phyloP scores from a whole-genome alignment of 176 grass and related monocot genomes.

The Rhynchospora tenuis region DNA sequence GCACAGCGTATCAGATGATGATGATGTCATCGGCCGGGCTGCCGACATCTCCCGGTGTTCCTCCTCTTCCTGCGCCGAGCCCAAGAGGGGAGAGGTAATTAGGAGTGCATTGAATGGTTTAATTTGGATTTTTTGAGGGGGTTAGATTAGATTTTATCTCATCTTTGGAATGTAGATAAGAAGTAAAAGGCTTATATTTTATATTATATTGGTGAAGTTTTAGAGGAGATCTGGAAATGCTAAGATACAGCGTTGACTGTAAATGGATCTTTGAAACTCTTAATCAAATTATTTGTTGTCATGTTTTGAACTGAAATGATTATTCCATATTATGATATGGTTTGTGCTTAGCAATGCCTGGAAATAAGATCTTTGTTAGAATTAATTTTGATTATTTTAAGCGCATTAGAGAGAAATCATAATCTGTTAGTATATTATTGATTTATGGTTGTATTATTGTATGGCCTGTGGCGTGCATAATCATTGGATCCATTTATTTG shows the following conservation, averaged over 20 bases:
- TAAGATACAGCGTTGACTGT: constrained; percentile 28
- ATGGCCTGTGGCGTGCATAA: neutral
- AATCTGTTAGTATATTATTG: neutral
- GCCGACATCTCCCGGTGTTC: constrained; percentile 70
- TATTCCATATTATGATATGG: neutral
- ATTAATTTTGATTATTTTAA: neutral
- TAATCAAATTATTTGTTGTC: constrained; percentile 22
- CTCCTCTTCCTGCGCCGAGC: constrained; percentile 53
- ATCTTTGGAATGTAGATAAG: constrained; percentile 25
- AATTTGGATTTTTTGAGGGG: constrained; percentile 12
- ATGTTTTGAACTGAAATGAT: constrained; percentile 8
- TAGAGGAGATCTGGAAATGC: constrained; percentile 16
- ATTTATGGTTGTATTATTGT: neutral
- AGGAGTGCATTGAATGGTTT: neutral
- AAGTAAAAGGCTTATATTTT: constrained; percentile 19
- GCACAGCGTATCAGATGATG: constrained; percentile 55
- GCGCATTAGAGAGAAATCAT: neutral
- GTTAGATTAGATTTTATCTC: constrained; percentile 14
- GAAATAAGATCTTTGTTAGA: neutral
- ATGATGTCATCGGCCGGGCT: constrained; percentile 25
- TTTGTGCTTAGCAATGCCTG: neutral
- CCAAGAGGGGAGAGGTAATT: constrained; percentile 29
- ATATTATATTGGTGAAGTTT: constrained; percentile 17
- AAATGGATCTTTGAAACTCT: constrained; percentile 27
- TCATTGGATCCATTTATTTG: constrained; percentile 1